Conservation (phyloP, 345 rosid genomes). For the Gossypioides kirkii region DNA sequence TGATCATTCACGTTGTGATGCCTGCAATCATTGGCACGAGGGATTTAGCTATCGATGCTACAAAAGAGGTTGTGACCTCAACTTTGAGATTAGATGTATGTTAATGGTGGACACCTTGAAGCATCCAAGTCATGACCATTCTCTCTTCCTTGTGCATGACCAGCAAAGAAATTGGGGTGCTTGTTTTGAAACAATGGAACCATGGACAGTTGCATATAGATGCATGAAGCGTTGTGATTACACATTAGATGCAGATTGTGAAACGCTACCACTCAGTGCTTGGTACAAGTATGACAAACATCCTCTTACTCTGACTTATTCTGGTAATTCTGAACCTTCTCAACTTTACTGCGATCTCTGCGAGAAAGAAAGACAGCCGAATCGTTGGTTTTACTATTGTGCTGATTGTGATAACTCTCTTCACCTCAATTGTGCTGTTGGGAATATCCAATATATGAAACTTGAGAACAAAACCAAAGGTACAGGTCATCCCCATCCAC, state of each 20-base stretch:
- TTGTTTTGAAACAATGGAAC: fast-evolving
- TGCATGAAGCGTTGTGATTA: constrained; percentile 10
- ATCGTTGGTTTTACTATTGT: constrained; percentile 12
- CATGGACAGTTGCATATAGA: neutral
- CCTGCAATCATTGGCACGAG: neutral
- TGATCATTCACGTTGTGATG: neutral
- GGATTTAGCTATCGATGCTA: constrained; percentile 15
- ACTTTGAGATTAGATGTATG: neutral
- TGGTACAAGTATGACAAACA: constrained; percentile 5
- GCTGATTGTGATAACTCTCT: neutral
- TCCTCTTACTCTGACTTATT: constrained; percentile 16
- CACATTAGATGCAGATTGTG: neutral
- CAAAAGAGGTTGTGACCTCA: neutral
- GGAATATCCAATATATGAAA: neutral
- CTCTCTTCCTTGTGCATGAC: neutral
- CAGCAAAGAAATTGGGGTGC: neutral
- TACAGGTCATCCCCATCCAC: neutral
- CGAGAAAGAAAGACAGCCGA: constrained; percentile 9
- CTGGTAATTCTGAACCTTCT: neutral
- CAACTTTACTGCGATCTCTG: constrained; percentile 11
- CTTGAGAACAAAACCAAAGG: fast-evolving
- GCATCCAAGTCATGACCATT: constrained; percentile 6
- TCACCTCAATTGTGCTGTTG: neutral
- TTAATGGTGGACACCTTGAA: neutral
- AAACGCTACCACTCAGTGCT: neutral